phyloP scores from a whole-genome alignment of 2,329 filamentous ascomycete species.

The Sporothrix euskadiensis region DNA sequence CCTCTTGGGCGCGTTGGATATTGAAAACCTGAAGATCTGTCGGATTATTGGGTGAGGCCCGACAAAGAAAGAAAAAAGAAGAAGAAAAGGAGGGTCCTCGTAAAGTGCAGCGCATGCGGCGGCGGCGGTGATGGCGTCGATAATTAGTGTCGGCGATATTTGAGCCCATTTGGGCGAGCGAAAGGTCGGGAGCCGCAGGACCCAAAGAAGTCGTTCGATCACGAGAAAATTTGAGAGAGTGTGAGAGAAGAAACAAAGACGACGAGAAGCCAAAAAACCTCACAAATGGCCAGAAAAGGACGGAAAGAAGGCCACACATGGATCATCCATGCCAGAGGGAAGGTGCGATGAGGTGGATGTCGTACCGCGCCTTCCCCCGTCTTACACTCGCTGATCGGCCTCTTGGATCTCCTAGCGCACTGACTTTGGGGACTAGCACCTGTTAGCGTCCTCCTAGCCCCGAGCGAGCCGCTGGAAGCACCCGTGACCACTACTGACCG shows the following conservation, averaged over 20 bases:
- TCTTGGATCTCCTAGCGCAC: slow-evolving; percentile 1
- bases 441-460: neutral
- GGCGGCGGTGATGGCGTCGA: neutral
- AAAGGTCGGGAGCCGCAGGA: neutral
- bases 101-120: slow-evolving; percentile 4
- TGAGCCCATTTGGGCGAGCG: neutral
- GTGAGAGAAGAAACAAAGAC: neutral
- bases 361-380: neutral
- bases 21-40: neutral
- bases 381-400: neutral
- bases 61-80: neutral
- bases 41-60: neutral
- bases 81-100: neutral
- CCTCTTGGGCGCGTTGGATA: neutral
- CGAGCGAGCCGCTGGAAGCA: slow-evolving; percentile 23
- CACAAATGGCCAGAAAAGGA: slow-evolving; percentile 7
- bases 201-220: neutral
- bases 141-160: neutral
- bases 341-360: slow-evolving; percentile 7
- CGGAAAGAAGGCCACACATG: neutral
- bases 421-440: neutral
- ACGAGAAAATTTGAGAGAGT: neutral
- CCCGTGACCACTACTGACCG: slow-evolving; percentile 16
- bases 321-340: slow-evolving; percentile 4
- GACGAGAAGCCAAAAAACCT: neutral